Evolutionary conservation across 2,329 filamentous ascomycete genomes (phyloP).

Genomic region (Fusarium coffeatum): DNA sequence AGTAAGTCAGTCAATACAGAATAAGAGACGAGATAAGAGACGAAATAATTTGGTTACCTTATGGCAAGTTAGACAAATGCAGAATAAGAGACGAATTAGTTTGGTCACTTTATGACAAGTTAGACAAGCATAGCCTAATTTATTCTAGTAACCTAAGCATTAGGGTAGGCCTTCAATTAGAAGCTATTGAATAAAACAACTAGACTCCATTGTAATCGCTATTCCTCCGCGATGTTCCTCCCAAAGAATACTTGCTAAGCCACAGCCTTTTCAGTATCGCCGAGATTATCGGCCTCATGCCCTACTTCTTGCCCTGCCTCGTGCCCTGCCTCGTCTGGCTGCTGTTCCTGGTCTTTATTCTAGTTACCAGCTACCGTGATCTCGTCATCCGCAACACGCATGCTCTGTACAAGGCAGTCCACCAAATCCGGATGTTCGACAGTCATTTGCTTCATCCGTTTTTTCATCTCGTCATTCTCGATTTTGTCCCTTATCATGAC

Average conservation of each 20-base stretch:
- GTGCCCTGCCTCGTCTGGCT: background rate
- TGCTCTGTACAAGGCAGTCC: constrained; percentile 14
- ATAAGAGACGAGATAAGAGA: background rate
- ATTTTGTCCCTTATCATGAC: constrained; percentile 23
- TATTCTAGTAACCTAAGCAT: background rate
- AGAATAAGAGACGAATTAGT: no score
- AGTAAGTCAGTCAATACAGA: no score
- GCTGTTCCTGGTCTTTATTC: background rate
- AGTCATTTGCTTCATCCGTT: constrained; percentile 17
- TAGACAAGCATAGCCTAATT: background rate
- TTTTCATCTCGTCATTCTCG: background rate
- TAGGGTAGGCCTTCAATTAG: background rate
- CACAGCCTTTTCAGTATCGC: no score
- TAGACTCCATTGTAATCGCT: no score
- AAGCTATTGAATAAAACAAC: no score
- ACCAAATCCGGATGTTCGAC: constrained; percentile 19
- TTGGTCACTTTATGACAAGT: no score
- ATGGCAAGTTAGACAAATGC: no score
- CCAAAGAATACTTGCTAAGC: no score
- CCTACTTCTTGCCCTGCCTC: no score
- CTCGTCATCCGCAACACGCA: background rate
- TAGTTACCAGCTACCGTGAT: background rate
- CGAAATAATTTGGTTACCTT: no score
- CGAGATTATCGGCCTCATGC: no score
- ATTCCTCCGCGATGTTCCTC: no score